Percentiles rank a stretch among this genome's conserved stretches.
These are phyloP conservation scores for Colletotrichum gloeosporioides DNA, from an alignment of 2,329 filamentous ascomycete genomes.

Conservation along the genomic window DNA sequence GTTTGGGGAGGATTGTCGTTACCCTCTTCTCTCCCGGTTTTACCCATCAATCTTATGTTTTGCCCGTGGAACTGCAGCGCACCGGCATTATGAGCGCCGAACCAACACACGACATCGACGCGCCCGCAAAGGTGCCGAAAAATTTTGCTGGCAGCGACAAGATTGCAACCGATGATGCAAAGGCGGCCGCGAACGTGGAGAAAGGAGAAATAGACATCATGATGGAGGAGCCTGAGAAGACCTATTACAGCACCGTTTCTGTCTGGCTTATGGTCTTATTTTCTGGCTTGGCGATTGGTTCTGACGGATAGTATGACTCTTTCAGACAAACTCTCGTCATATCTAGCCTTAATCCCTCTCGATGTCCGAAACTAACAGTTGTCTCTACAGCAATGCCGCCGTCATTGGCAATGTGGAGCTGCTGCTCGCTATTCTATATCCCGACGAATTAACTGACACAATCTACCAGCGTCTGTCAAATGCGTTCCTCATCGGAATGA, in stretches of 20 bases:
- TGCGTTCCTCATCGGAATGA: slow-evolving; percentile 60
- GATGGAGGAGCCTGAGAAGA: slow-evolving; percentile 23
- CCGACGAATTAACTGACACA: slow-evolving; percentile 42
- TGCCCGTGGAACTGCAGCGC: not conserved
- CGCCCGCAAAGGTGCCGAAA: not conserved
- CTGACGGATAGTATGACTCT: slow-evolving; percentile 44
- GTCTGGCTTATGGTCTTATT: slow-evolving; percentile 50
- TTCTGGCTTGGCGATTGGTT: slow-evolving; percentile 49
- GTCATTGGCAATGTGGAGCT: slow-evolving; percentile 51
- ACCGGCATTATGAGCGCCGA: not conserved
- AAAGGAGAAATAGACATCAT: not conserved
- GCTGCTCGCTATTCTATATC: slow-evolving; percentile 45
- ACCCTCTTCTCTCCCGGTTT: not conserved
- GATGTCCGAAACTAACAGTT: not conserved
- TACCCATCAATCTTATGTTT: not conserved
- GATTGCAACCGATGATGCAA: not conserved
- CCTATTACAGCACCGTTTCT: slow-evolving; percentile 43
- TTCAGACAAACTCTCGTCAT: not conserved
- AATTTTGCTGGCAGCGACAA: not conserved
- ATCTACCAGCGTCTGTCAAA: slow-evolving; percentile 60
- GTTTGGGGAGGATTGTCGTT: too few species aligned
- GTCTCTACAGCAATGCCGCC: slow-evolving; percentile 39
- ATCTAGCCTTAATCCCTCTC: not conserved
- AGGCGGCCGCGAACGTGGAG: not conserved
- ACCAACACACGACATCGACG: not conserved